Evolutionary conservation across 2,329 filamentous ascomycete genomes (phyloP).

Genomic region (Colletotrichum godetiae): DNA sequence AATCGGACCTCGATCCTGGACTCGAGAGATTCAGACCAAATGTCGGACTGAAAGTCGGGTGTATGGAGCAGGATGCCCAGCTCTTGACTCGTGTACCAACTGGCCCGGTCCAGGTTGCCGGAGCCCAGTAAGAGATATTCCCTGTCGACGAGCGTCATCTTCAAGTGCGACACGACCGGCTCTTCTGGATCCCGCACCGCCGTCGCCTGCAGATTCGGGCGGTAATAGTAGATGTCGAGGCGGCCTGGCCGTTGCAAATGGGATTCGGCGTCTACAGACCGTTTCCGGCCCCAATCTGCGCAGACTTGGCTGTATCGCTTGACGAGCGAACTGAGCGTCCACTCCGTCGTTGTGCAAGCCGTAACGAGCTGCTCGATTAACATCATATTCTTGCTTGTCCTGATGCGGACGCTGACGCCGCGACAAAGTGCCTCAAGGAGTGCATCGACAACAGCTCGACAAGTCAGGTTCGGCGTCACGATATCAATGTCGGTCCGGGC

Average conservation of each 20-base stretch:
- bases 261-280: conserved; percentile 53
- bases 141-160: conserved; percentile 79
- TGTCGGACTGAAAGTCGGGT: conserved; percentile 48
- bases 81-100: conserved; percentile 90
- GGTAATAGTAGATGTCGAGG: conserved; percentile 71
- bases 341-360: conserved; percentile 77
- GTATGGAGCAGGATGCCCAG: conserved; percentile 72
- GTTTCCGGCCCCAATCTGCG: conserved; percentile 22
- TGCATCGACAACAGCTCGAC: conserved; percentile 69
- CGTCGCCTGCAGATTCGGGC: conserved; percentile 46
- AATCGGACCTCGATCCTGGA: conserved; percentile 47
- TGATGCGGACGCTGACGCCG: conserved; percentile 75
- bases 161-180: conserved; percentile 81
- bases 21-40: conserved; percentile 53
- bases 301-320: conserved; percentile 59
- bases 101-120: conserved; percentile 86
- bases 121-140: conserved; percentile 78
- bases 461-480: conserved; percentile 83
- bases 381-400: conserved; percentile 79
- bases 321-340: conserved; percentile 71
- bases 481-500: conserved; percentile 73
- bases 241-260: conserved; percentile 55
- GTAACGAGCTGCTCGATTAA: conserved; percentile 84
- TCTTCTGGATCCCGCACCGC: conserved; percentile 54
- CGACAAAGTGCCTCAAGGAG: conserved; percentile 71